Evolutionary conservation across 345 rosid genomes (phyloP), one percentile per base, ranked within the genome.

Genomic region (Fremontodendron californicum): DNA sequence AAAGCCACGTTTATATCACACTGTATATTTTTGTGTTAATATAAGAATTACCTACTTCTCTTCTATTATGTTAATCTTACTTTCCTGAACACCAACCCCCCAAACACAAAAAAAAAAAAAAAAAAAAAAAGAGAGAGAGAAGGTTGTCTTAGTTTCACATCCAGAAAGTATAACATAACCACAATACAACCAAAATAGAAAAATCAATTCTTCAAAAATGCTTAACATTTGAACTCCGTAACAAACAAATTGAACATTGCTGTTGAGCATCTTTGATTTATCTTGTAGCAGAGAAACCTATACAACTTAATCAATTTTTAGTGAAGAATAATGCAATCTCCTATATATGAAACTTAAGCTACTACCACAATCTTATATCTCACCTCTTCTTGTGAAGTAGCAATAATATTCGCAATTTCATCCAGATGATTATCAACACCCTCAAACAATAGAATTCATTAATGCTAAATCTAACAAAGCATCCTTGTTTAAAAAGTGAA

Each of bases 161-260:
- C 13, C 29, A 61, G 40, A 79, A 49, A 73, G 35, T 39, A 58
- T 12, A 76, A 39, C 4, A 21, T 10, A n/a, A 58, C 45, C 40
- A 37, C n/a, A 68, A 37, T 16, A 25, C 16, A n/a, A 57, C 64
- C 71, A 40, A 33, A 7, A 19, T 37, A 76, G 52, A 1, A 49
- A 45, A 52, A 40, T 73, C 74, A 68, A 63, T 16, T 35, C 43
- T 66, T 40, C 29, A 77, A 66, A 55, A 80, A 66, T 6, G 51
- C 80, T 81, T 79, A 95, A 97, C 96, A 95, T 87, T 87, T 93
- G 91, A 74, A 95, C 94, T 40, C 83, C 90, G 80, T 83, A 80
- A 60, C 89, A 87, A 63, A 55, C 92, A 81, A 82, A 75, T 60
- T 84, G 86, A 75, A 92, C 88, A 54, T 87, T 70, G 72, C 42